Base-by-base conservation (phyloP, 768 basidiomycete species). In the Leccinellum albellum region DNA sequence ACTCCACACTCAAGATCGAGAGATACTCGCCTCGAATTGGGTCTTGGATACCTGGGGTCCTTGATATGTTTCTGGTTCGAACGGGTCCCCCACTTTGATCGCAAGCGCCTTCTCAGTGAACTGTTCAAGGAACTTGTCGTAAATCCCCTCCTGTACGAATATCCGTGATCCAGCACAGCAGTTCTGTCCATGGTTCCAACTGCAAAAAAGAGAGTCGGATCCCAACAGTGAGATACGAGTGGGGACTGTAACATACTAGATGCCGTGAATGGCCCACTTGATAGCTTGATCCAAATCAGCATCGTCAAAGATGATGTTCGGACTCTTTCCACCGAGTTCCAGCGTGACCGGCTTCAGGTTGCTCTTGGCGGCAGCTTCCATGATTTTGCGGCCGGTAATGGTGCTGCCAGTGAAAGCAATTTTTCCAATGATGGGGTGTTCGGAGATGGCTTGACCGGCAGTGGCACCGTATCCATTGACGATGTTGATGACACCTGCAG, bases 271-370 rank as follows among this genome's bases (percentile, higher is more conserved):
- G 2, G 58, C 51, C 58, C 58, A 59, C 9, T 59, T 59, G 50
- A 59, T 32, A 29, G 57, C 58, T n/a, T 59, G 58, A 24, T 59
- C 58, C 1, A 59, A n/a, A 44, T 59, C 51, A 9, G 57, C 57
- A n/a, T 59, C 58, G 4, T 59, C 50, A 24, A 59, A 59, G 14
- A 59, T 59, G 57, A 59, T 23, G 4, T 14, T 49, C 35, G 57
- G 58, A 23, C 58, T 59, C 58, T 59, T 59, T 28, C 58, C 58
- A 2, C 58, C 58, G 15, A 59, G 57, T 35, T 59, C 58, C 23
- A 59, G 35, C 15, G 57, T 59, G 24, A 59, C 56, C 3, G 50
- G 44, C 21, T 59, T 59, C 46, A 59, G 57, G 31, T 59, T 59
- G 10, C 57, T 59, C 20, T 58, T 59, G 23, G 58, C 50, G 12